phyloP scores from a whole-genome alignment of 2,329 filamentous ascomycete species.

The Dactylellina parvicollis region DNA sequence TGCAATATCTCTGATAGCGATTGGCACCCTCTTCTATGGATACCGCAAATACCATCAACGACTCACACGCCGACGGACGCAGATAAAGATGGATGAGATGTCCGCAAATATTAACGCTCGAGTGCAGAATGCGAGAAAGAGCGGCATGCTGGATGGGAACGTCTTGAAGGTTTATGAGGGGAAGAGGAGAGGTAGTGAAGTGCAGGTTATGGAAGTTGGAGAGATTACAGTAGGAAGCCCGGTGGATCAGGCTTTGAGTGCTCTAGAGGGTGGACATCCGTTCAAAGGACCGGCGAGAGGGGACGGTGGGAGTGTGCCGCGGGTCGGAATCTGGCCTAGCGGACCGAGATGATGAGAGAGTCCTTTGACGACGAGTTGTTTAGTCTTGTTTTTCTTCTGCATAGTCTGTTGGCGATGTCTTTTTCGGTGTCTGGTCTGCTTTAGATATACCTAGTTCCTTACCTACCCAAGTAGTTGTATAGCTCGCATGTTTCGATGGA shows the following conservation, averaged over 20 bases:
- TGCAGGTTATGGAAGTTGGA: no score
- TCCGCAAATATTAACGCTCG: slow-evolving; percentile 32
- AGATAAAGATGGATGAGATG: slow-evolving; percentile 52
- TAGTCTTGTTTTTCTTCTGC: slow-evolving; percentile 4
- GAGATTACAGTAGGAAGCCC: slow-evolving; percentile 51
- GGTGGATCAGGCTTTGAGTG: slow-evolving; percentile 39
- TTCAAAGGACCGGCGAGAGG: slow-evolving; percentile 27
- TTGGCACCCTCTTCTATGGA: slow-evolving; percentile 44
- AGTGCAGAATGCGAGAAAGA: slow-evolving; percentile 45
- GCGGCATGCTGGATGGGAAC: slow-evolving; percentile 32
- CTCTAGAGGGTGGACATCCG: slow-evolving; percentile 25
- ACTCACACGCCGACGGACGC: slow-evolving; percentile 29
- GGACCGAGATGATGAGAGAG: slow-evolving; percentile 11
- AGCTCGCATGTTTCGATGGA: not conserved
- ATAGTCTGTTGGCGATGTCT: not conserved
- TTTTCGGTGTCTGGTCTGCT: not conserved
- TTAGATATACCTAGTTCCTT: not conserved
- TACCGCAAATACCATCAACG: slow-evolving; percentile 50
- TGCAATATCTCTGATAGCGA: slow-evolving; percentile 37
- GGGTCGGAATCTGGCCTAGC: slow-evolving; percentile 31
- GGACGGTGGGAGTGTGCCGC: slow-evolving; percentile 9
- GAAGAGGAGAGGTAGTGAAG: slow-evolving; percentile 23
- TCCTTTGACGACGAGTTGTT: not conserved
- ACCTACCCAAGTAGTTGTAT: not conserved
- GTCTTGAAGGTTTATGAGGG: slow-evolving; percentile 49